Evolutionary conservation across 2,329 filamentous ascomycete genomes (phyloP), one percentile per base, ranked within the genome.

Genomic region (Parafenestella ontariensis): DNA sequence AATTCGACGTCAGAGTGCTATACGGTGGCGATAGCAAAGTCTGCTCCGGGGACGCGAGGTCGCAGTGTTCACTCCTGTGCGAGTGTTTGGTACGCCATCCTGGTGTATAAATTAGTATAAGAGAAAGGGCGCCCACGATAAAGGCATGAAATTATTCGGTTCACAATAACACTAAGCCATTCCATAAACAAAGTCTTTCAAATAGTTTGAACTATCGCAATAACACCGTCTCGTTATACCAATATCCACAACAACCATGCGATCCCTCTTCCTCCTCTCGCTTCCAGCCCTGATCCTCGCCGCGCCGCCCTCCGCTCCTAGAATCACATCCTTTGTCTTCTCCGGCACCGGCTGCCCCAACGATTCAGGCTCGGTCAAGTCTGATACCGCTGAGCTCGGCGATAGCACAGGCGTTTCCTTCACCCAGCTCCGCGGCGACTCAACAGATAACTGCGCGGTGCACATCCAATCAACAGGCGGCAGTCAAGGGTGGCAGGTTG

Each of bases 331-430:
- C 6, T 41, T 70, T 24, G 52, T 59, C 39, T 66, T 68, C 46
- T 71, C 70, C 1, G 70, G 70, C 17, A 53, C 52, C 10, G 70
- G 70, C 13, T 73, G 70, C 54, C 65, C 69, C 9, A 68, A 65
- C 33, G 54, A 64, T 49, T 66, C 65, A 3, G 55, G 54, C 33
- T 69, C 69, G 3, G 68, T 68, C 1, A 64, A 61, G 34, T 39
- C 53, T 7, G 50, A 59, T 7, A 51, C 49, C 3, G 47, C 51
- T 3, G 52, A 52, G 4, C 62, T 71, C 9, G 62, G 64, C 44
- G 68, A 72, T 58, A 49, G n/a, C 8, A 58, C 61, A 15, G 51
- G 51, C 53, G 61, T 72, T 31, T 56, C 60, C 13, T 73, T 71
- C 61, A 55, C 40, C 20, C 52, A 67, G 36, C 65, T 73, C 10